Evolutionary conservation across 2,329 filamentous ascomycete species (phyloP).

Genomic region (Orbilia brochopaga): DNA sequence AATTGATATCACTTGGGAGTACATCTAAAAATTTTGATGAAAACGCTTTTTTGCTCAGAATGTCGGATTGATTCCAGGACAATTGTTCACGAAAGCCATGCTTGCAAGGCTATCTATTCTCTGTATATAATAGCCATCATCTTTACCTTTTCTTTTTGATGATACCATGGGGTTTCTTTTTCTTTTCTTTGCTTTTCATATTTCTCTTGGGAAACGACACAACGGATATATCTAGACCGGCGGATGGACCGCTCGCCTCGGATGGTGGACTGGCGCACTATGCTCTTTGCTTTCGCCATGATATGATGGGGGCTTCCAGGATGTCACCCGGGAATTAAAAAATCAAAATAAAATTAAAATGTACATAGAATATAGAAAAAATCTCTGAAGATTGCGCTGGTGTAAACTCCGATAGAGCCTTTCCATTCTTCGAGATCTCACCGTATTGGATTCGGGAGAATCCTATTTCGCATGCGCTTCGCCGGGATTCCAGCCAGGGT

Average conservation of each 20-base stretch:
- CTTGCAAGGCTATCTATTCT: slow-evolving; percentile 14
- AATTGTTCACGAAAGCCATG: slow-evolving; percentile 4
- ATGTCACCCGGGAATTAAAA: too few species aligned
- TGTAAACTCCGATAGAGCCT: too few species aligned
- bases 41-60: not conserved
- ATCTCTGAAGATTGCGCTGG: too few species aligned
- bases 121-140: slow-evolving; percentile 35
- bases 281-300: too few species aligned
- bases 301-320: too few species aligned
- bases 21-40: slow-evolving; percentile 21
- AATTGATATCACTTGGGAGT: slow-evolving; percentile 46
- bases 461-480: too few species aligned
- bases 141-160: slow-evolving; percentile 9
- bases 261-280: not conserved
- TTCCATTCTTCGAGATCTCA: too few species aligned
- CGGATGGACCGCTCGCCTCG: not conserved
- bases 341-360: too few species aligned
- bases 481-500: too few species aligned
- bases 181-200: not conserved
- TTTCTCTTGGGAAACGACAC: not conserved
- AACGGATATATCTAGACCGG: too few species aligned
- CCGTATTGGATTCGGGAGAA: too few species aligned
- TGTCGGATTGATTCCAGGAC: slow-evolving; percentile 19
- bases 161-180: slow-evolving; percentile 23
- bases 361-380: too few species aligned